A percentile compares a stretch with the other conserved stretches of the same genome.
Conservation (phyloP, 2,329 filamentous ascomycete genomes). For the Talaromyces pinophilus region DNA sequence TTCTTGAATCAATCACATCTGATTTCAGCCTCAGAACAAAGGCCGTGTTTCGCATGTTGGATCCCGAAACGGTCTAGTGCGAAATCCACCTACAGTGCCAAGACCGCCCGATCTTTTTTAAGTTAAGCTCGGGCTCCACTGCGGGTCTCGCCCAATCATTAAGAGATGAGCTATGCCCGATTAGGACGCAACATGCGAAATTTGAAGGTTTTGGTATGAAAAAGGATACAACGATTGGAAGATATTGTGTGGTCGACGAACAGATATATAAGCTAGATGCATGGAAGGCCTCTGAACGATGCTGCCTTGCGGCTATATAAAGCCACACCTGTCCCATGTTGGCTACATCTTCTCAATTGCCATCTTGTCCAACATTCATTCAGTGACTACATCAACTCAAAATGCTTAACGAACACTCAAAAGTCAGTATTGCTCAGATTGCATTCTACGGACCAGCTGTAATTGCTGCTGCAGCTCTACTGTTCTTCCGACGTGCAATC, state of each 20-base stretch:
- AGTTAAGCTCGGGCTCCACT: neutral
- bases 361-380: neutral
- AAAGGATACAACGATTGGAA: neutral
- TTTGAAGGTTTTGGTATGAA: neutral
- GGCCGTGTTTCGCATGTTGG: conserved; percentile 13
- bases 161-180: conserved; percentile 8
- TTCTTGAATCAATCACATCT: neutral
- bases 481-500: conserved; percentile 25
- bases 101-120: neutral
- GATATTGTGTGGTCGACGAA: neutral
- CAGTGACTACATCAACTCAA: neutral
- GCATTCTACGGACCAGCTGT: conserved; percentile 28
- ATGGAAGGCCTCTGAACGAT: neutral
- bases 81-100: neutral
- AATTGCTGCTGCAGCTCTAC: conserved; percentile 21
- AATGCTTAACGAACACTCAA: conserved; percentile 28
- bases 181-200: conserved; percentile 21
- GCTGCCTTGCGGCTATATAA: neutral
- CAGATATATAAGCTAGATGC: neutral
- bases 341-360: neutral
- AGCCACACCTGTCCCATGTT: neutral
- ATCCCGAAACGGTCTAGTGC: conserved; percentile 12
- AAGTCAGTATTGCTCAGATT: conserved; percentile 28
- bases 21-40: neutral
- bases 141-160: neutral